Conservation (phyloP, 495 filamentous ascomycete genomes). For the Elasticomyces elasticus region DNA sequence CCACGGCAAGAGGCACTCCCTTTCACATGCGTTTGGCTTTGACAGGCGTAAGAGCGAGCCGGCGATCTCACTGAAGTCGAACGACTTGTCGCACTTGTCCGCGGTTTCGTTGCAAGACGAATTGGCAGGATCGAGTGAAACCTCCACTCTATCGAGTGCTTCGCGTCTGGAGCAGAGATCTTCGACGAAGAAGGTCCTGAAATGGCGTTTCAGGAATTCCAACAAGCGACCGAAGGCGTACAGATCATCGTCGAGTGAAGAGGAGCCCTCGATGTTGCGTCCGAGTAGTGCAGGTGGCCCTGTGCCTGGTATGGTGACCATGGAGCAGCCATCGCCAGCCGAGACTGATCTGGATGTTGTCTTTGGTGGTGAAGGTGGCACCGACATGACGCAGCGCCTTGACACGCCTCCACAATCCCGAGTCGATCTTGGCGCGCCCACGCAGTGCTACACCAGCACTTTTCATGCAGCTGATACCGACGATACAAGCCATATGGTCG, state of each 20-base stretch:
- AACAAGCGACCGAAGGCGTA: constrained; percentile 11
- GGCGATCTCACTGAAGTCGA: constrained; percentile 4
- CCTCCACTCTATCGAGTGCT: neutral
- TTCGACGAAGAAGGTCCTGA: constrained; percentile 10
- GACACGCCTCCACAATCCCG: constrained; percentile 5
- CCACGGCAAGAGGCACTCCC: constrained; percentile 45
- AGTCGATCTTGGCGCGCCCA: neutral
- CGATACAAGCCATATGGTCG: constrained; percentile 66
- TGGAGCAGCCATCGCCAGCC: neutral
- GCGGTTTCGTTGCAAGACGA: constrained; percentile 13
- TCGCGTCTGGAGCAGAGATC: neutral
- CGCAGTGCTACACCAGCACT: neutral
- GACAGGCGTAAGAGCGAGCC: constrained; percentile 36
- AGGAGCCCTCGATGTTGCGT: neutral
- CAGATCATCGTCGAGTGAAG: neutral
- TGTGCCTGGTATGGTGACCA: constrained; percentile 13
- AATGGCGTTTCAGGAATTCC: constrained; percentile 16
- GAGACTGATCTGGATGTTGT: constrained; percentile 21
- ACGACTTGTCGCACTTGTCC: constrained; percentile 1
- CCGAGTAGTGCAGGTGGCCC: constrained; percentile 2
- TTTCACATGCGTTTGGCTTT: constrained; percentile 33
- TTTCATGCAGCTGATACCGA: constrained; percentile 48
- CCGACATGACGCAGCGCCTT: neutral
- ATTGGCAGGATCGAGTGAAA: neutral
- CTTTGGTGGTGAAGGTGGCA: neutral